Percentiles rank a stretch among this genome's conserved stretches.
phyloP scores from a whole-genome alignment of 2,329 filamentous ascomycete genomes.

The Fusarium paranaense region DNA sequence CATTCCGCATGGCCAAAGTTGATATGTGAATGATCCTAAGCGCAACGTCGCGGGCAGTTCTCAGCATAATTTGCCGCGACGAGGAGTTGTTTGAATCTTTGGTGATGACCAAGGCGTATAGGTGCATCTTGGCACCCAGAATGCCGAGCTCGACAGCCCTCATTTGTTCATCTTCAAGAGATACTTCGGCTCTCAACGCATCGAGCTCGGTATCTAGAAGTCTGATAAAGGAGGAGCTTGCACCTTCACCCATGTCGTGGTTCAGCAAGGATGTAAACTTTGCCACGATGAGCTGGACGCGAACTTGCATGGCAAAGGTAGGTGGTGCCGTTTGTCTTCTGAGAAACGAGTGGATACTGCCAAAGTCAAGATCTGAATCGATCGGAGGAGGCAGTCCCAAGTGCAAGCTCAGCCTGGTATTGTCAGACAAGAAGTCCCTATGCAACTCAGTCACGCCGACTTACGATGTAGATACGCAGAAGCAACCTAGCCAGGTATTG shows the following conservation, averaged over 20 bases:
- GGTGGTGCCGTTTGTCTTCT: slow-evolving; percentile 14
- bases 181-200: slow-evolving; percentile 8
- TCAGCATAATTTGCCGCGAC: slow-evolving; percentile 20
- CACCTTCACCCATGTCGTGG: slow-evolving; percentile 19
- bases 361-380: slow-evolving; percentile 25
- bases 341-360: slow-evolving; percentile 20
- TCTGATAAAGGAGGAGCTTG: slow-evolving; percentile 22
- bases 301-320: slow-evolving; percentile 14
- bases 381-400: slow-evolving; percentile 24
- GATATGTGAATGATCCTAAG: slow-evolving; percentile 25
- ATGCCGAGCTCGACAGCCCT: slow-evolving; percentile 23
- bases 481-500: slow-evolving; percentile 31
- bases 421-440: accelerated
- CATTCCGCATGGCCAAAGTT: not conserved
- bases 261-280: slow-evolving; percentile 29
- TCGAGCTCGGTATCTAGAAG: slow-evolving; percentile 30
- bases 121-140: slow-evolving; percentile 23
- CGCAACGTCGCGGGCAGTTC: slow-evolving; percentile 15
- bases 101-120: slow-evolving; percentile 25
- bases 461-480: slow-evolving; percentile 30
- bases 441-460: not conserved
- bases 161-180: not conserved
- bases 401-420: slow-evolving; percentile 23
- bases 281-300: slow-evolving; percentile 24
- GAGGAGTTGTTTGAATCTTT: slow-evolving; percentile 11